These are phyloP conservation scores for Globisporangium megalacanthum DNA, from an alignment of 352 stramenopile genomes.

Conservation along the genomic window DNA sequence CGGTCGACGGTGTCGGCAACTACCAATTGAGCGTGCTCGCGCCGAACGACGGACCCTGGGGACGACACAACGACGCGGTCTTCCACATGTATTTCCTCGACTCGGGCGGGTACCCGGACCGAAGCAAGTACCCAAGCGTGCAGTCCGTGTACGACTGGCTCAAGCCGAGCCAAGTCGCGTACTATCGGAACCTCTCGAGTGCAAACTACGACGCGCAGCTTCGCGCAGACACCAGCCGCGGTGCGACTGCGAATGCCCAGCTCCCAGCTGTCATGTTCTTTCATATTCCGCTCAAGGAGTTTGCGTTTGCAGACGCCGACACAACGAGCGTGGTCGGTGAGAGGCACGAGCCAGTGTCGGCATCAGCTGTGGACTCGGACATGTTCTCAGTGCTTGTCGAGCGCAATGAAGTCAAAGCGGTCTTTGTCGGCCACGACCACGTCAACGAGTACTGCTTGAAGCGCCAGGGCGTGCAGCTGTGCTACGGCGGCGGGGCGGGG, in stretches of 20 bases:
- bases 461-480: constrained; percentile 40
- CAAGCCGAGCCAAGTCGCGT: constrained; percentile 37
- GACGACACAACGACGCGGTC: constrained; percentile 20
- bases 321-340: constrained; percentile 9
- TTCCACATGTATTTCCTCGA: constrained; percentile 77
- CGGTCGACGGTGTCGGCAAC: constrained; percentile 57
- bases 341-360: constrained; percentile 24
- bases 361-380: constrained; percentile 22
- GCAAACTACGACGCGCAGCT: not conserved
- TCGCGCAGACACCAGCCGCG: too few species aligned
- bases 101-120: constrained; percentile 32
- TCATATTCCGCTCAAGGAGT: constrained; percentile 56
- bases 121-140: constrained; percentile 19
- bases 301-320: constrained; percentile 12
- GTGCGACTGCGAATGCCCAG: too few species aligned
- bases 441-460: constrained; percentile 57
- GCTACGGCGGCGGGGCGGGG: constrained; percentile 48
- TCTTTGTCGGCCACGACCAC: constrained; percentile 57
- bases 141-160: constrained; percentile 37
- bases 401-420: constrained; percentile 48
- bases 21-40: constrained; percentile 50
- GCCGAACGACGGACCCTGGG: constrained; percentile 33
- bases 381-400: constrained; percentile 37
- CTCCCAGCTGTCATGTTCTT: constrained; percentile 39
- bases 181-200: constrained; percentile 28